Conservation (phyloP, 2,329 filamentous ascomycete species). For the Fusarium dlaminii region DNA sequence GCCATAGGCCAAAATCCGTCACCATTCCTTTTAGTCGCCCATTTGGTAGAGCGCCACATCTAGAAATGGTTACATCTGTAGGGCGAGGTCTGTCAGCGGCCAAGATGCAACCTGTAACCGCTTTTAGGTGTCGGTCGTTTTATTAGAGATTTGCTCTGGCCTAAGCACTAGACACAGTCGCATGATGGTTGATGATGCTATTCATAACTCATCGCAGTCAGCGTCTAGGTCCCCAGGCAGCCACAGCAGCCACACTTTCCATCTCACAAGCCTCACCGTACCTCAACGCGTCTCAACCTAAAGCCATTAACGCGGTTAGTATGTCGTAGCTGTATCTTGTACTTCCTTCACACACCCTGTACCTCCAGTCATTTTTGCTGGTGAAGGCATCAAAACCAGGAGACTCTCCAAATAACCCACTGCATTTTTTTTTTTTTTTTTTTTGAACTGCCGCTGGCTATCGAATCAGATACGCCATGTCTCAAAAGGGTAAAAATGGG, state of each 20-base stretch:
- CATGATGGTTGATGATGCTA: neutral
- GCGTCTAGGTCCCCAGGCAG: neutral
- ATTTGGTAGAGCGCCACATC: slow-evolving; percentile 21
- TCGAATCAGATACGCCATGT: slow-evolving; percentile 25
- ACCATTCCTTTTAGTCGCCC: neutral
- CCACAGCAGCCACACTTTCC: slow-evolving; percentile 19
- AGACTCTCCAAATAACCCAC: neutral
- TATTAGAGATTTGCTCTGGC: neutral
- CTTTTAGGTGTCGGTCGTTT: neutral
- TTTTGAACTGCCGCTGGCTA: neutral
- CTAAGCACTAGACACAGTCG: neutral
- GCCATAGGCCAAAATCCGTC: neutral
- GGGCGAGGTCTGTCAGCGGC: neutral
- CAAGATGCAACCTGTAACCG: neutral
- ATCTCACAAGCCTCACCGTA: neutral
- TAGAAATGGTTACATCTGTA: slow-evolving; percentile 7
- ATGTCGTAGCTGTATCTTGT: slow-evolving; percentile 2
- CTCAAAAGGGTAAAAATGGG: slow-evolving; percentile 42
- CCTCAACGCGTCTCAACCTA: slow-evolving; percentile 11
- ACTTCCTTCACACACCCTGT: slow-evolving; percentile 12
- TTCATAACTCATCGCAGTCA: neutral
- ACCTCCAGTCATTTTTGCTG: neutral
- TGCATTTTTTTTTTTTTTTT: neutral
- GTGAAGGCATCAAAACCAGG: neutral
- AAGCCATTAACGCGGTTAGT: slow-evolving; percentile 28